Conservation (phyloP, 306 rosid species). For the Crataegus laevigata region DNA sequence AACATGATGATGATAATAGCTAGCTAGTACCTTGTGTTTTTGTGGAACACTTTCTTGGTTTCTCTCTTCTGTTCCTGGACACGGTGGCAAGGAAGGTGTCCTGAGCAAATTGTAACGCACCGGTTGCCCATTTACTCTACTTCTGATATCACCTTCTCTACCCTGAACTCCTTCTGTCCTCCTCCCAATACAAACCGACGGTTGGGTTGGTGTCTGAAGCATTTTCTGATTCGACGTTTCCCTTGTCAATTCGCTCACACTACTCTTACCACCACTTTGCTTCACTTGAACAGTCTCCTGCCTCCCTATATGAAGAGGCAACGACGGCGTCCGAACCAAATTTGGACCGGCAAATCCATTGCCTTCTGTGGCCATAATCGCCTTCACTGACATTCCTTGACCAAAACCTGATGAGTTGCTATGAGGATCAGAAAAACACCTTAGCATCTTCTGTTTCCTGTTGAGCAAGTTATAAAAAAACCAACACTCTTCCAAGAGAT, state of each 20-base stretch:
- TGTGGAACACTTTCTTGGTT: not conserved
- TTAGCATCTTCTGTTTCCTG: conserved; percentile 40
- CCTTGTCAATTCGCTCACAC: conserved; percentile 8
- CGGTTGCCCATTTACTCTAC: not conserved
- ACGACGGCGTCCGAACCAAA: conserved; percentile 43
- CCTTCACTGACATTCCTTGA: conserved; percentile 17
- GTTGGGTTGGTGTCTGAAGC: conserved; percentile 31
- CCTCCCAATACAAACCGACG: conserved; percentile 40
- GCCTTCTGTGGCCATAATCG: not conserved
- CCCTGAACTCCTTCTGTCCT: conserved; percentile 30
- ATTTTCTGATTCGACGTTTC: conserved; percentile 25
- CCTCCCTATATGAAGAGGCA: conserved; percentile 39
- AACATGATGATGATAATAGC: not conserved
- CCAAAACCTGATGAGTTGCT: conserved; percentile 35
- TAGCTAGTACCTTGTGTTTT: conserved; percentile 3
- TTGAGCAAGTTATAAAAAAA: conserved; percentile 59
- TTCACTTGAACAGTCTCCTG: conserved; percentile 23
- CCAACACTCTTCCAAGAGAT: conserved; percentile 80
- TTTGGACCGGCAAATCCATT: conserved; percentile 6
- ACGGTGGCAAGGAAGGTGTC: conserved; percentile 39
- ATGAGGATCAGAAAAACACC: conserved; percentile 60
- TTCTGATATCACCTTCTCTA: conserved; percentile 7
- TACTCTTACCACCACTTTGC: conserved; percentile 1
- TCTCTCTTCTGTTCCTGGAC: conserved; percentile 7
- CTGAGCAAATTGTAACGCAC: conserved; percentile 21